phyloP scores from a whole-genome alignment of 768 basidiomycete genomes.

The Rhizopogon vinicolor region DNA sequence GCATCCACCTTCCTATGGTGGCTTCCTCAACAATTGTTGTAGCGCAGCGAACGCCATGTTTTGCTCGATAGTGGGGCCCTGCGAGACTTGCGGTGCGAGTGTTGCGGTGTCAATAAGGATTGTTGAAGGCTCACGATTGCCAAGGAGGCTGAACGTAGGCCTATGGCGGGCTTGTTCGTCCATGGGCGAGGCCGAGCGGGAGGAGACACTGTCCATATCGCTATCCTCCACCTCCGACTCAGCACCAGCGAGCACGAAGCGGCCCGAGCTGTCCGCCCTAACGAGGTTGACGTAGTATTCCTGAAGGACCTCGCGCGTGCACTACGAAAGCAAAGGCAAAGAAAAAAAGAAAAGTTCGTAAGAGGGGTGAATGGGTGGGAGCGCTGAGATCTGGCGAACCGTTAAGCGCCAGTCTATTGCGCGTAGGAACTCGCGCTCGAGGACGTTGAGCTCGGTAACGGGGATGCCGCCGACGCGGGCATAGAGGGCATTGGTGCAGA shows the following conservation, averaged over 20 bases:
- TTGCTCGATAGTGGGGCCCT: slow-evolving; percentile 72
- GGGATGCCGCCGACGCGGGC: slow-evolving; percentile 96
- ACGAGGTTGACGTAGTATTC: slow-evolving; percentile 94
- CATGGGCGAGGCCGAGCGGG: slow-evolving; percentile 48
- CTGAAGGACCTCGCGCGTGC: slow-evolving; percentile 85
- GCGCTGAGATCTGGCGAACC: slow-evolving; percentile 45
- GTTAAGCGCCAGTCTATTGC: slow-evolving; percentile 93
- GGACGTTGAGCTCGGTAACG: slow-evolving; percentile 84
- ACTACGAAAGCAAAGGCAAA: slow-evolving; percentile 45
- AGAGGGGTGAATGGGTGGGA: slow-evolving; percentile 9
- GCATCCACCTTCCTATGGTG: background rate
- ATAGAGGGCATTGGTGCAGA: slow-evolving; percentile 93
- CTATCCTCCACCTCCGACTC: slow-evolving; percentile 42
- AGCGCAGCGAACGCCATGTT: slow-evolving; percentile 79
- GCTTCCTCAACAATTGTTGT: slow-evolving; percentile 38
- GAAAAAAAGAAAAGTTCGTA: slow-evolving; percentile 18
- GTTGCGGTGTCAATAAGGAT: slow-evolving; percentile 34
- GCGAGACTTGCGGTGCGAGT: slow-evolving; percentile 37
- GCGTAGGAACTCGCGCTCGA: slow-evolving; percentile 90
- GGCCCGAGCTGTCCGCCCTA: slow-evolving; percentile 68
- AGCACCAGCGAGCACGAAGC: slow-evolving; percentile 47
- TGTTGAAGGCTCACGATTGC: slow-evolving; percentile 31
- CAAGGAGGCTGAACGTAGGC: slow-evolving; percentile 23
- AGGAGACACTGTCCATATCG: slow-evolving; percentile 47
- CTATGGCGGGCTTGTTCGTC: slow-evolving; percentile 18